Evolutionary conservation across 305 asterid species (phyloP), one percentile per base, ranked within the genome.

Genomic region (Fraxinus ornus): DNA sequence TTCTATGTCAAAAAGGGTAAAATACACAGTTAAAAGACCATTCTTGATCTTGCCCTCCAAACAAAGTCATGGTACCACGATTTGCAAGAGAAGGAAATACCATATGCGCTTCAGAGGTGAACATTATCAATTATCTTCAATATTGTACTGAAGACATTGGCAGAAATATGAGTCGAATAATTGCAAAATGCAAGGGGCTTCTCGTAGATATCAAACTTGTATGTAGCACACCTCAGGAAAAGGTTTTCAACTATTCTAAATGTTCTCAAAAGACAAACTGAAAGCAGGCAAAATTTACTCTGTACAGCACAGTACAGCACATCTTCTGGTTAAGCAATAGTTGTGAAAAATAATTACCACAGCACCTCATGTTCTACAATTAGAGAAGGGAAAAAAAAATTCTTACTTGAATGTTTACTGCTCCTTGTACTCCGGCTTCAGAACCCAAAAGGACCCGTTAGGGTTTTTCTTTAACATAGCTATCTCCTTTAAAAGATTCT

Each of bases 401-500:
- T 33, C 76, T 72, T 30, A 72, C 24, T 33, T 7, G 47, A 72
- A 72, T 33, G 47, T 72, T 89, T 84, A 89, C 77, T 88, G 91
- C 72, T 88, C 93, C 52, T 79, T 84, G 84, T 93, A 92, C 71
- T 94, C 98, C 0, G 90, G 90, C 88, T 93, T 96, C 84, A 96
- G 86, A 86, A 91, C 88, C 99, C 99, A 96, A 83, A 78, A 83
- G 26, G 98, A 90, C 7, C 97, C 97, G 49, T 84, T 88, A 0
- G 94, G 80, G 64, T 55, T 88, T 84, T 88, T 93, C 89, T 94
- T 97, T 89, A 96, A 81, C 9, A 86, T 82, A 55, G 99, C 98
- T 71, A 96, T 96, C 89, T 93, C 98, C 91, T 93, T 96, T 77
- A 96, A 87, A 82, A 96, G 97, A 84, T 85, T 92, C 88, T 94